These are phyloP conservation scores for Prunus campanulata DNA, from an alignment of 306 rosid species.

Conservation along the genomic window DNA sequence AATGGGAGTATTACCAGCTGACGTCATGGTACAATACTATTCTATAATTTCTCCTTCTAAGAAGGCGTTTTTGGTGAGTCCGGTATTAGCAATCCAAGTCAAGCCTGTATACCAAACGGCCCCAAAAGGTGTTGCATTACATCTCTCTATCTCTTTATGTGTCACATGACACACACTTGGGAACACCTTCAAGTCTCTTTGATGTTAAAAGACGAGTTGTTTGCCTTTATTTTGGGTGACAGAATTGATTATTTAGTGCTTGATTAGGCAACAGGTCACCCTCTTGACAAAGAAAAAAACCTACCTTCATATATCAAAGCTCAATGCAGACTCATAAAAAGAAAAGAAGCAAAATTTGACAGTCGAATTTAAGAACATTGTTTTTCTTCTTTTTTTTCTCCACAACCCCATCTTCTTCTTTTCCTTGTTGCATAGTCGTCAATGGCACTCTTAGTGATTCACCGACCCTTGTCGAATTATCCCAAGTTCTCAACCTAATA, in stretches of 20 bases:
- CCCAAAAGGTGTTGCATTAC: neutral
- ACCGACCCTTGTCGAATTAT: neutral
- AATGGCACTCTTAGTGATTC: neutral
- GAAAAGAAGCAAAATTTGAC: neutral
- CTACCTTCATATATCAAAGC: neutral
- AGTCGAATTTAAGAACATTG: neutral
- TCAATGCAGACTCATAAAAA: neutral
- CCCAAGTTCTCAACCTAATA: neutral
- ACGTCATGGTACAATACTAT: too few relatives aligned
- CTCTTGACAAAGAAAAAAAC: conserved; percentile 2
- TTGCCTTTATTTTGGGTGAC: too few relatives aligned
- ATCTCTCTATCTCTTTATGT: neutral
- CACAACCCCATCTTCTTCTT: neutral
- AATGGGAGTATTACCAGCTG: too few relatives aligned
- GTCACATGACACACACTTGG: too few relatives aligned
- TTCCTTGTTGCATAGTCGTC: neutral
- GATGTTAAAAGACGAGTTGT: neutral
- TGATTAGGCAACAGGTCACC: conserved; percentile 26
- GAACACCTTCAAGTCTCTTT: too few relatives aligned
- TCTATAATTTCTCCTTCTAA: too few relatives aligned
- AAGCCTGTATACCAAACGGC: too few relatives aligned
- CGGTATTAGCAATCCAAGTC: too few relatives aligned
- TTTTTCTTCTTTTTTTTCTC: neutral
- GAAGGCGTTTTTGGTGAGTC: too few relatives aligned
- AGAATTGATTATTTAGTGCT: neutral